Base-by-base conservation (phyloP, 192 early-diverging fungal genomes). In the Coemansia aciculifera region DNA sequence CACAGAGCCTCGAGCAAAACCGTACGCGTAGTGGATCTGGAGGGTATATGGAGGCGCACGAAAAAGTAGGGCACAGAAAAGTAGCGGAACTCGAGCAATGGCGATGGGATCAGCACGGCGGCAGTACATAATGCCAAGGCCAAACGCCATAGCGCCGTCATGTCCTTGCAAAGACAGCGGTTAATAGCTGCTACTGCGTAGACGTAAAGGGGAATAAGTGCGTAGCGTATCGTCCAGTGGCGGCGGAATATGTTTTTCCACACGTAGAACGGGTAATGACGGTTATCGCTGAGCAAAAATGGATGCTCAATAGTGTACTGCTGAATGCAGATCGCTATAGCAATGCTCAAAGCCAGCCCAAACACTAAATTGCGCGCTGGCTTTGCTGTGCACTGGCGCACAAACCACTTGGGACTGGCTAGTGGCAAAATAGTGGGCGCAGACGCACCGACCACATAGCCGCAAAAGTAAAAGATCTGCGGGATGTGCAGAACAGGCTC, bases 221-320 rank as follows among this genome's bases (percentile, higher is more conserved):
- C 51, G 68, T 92, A 96, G 10, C 87, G 81, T 3, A 81, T 63
- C 0, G 54, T 54, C 65, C 78, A 67, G 56, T 90, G 85, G 12
- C 80, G 70, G 0, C 86, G 87, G 59, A 89, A 94, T 1, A 94
- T 40, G 56, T 91, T 85, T 68, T 89, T 93, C 93, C 95, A 98
- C 37, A 99, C 40, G 74, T 99, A 99, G 73, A 99, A 99, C 6
- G 93, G 87, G 65, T 93, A 96, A 84, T 99, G 97, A 34, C 97
- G 86, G 74, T 99, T 99, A 73, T 99, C 97, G 69, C 90, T 88
- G 24, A 97, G 84, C 56, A 99, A 75, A 74, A 97, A 99, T 48
- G 94, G 93, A 69, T 99, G 97, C 73, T 93, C 95, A 65, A 89
- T 83, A 66, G 90, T 92, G 72, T 78, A 90, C 19, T 74, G 62